Percentiles rank a stretch among this genome's conserved stretches.
Conservation (phyloP, 2,329 filamentous ascomycete species). For the Penicillium expansum region DNA sequence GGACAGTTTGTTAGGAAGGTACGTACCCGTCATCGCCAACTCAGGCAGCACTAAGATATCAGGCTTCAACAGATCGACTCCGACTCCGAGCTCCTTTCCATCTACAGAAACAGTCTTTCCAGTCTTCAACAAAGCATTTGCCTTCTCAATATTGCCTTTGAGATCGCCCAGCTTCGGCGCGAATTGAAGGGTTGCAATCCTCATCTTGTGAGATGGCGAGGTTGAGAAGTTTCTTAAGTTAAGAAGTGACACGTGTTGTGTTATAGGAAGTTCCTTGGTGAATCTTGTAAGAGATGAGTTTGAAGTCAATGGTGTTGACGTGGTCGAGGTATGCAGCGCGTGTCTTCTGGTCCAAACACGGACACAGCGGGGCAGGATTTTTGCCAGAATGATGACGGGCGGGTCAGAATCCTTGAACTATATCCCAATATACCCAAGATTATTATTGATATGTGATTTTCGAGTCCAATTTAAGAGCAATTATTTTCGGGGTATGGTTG, state of each 20-base stretch:
- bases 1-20: neutral
- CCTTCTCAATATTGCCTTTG: slow-evolving; percentile 45
- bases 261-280: neutral
- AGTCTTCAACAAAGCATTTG: slow-evolving; percentile 43
- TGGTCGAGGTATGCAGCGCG: neutral
- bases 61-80: slow-evolving; percentile 34
- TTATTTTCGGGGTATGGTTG: neutral
- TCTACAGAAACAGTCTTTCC: slow-evolving; percentile 23
- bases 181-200: slow-evolving; percentile 49
- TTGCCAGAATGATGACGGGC: slow-evolving; percentile 13
- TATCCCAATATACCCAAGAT: neutral
- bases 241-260: too few species aligned
- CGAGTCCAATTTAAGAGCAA: neutral
- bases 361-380: slow-evolving; percentile 3
- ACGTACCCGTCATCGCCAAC: slow-evolving; percentile 58
- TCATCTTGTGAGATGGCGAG: slow-evolving; percentile 35
- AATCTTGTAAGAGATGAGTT: neutral
- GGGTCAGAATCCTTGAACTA: too few species aligned
- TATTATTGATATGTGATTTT: neutral
- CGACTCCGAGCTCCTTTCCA: slow-evolving; percentile 14
- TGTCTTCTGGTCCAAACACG: slow-evolving; percentile 10
- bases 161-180: slow-evolving; percentile 44
- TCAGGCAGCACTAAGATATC: slow-evolving; percentile 63
- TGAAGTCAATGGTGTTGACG: neutral
- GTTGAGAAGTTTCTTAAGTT: slow-evolving; percentile 9